A percentile compares a stretch with the other conserved stretches of the same genome.
These are phyloP conservation scores for Serendipita sp. DNA, from an alignment of 768 basidiomycete species.

Conservation along the genomic window DNA sequence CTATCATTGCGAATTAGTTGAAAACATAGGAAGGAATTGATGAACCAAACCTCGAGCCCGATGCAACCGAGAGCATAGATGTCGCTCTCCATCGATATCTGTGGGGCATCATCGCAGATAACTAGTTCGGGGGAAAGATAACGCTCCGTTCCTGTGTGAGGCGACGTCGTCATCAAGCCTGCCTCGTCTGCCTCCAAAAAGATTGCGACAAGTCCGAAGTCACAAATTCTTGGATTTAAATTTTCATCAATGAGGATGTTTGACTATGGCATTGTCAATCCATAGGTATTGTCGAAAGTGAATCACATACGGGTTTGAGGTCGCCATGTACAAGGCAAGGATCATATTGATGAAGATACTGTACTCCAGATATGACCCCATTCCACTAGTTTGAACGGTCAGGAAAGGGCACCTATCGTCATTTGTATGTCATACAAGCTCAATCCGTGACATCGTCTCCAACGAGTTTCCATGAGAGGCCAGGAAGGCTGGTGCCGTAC, in stretches of 20 bases:
- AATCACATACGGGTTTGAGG: neutral
- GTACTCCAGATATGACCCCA: neutral
- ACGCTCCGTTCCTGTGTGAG: neutral
- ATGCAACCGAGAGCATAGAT: neutral
- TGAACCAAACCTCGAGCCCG: neutral
- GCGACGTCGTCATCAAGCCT: neutral
- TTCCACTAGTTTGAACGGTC: neutral
- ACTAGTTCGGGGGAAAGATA: neutral
- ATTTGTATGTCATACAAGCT: neutral
- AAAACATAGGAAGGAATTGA: neutral
- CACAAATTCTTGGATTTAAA: neutral
- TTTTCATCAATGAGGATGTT: neutral
- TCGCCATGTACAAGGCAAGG: neutral
- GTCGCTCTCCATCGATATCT: neutral
- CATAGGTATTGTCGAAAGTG: neutral
- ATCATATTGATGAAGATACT: neutral
- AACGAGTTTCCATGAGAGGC: neutral
- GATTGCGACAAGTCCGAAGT: neutral
- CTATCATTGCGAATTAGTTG: neutral
- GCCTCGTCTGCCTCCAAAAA: neutral
- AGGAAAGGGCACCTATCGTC: neutral
- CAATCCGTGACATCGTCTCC: neutral
- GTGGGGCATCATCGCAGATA: neutral
- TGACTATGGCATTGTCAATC: neutral
- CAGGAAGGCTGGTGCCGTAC: neutral